Conservation (phyloP, 768 basidiomycete species). For the Macrolepiota dolichaula region DNA sequence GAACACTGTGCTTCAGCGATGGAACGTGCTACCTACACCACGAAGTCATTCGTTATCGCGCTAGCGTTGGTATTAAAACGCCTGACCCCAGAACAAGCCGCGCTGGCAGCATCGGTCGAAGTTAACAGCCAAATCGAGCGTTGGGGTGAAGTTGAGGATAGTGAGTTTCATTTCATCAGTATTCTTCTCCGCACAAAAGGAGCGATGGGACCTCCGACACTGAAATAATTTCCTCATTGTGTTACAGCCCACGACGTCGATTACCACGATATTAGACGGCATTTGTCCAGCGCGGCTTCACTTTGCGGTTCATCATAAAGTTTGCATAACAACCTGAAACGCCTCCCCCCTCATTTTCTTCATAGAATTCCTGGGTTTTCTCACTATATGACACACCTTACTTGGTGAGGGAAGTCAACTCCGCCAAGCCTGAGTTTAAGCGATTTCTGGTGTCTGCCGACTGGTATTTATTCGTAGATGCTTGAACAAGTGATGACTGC, state of each 20-base stretch:
- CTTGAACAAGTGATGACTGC: not conserved
- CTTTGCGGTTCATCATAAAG: slow-evolving; percentile 14
- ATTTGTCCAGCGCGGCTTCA: slow-evolving; percentile 54
- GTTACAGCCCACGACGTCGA: slow-evolving; percentile 93
- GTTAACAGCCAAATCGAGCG: slow-evolving; percentile 93
- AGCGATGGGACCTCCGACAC: not conserved
- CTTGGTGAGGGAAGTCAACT: not conserved
- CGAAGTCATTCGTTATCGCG: slow-evolving; percentile 89
- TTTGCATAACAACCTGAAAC: not conserved
- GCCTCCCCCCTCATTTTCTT: not conserved
- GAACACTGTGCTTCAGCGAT: slow-evolving; percentile 51
- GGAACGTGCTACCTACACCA: slow-evolving; percentile 85
- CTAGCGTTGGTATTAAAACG: slow-evolving; percentile 78
- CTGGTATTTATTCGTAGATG: not conserved
- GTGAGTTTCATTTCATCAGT: slow-evolving; percentile 49
- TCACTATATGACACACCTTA: not conserved
- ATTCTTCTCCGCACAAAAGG: slow-evolving; percentile 1
- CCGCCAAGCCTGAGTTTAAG: not conserved
- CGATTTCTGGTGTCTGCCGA: not conserved
- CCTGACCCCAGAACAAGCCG: slow-evolving; percentile 80
- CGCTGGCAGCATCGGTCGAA: slow-evolving; percentile 85
- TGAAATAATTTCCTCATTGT: slow-evolving; percentile 11
- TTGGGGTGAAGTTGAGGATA: slow-evolving; percentile 99
- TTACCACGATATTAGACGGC: slow-evolving; percentile 86
- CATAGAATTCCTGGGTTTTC: not conserved